Evolutionary conservation across 192 early-diverging fungal species (phyloP), one percentile per base, ranked within the genome.

Genomic region (Podila minutissima): DNA sequence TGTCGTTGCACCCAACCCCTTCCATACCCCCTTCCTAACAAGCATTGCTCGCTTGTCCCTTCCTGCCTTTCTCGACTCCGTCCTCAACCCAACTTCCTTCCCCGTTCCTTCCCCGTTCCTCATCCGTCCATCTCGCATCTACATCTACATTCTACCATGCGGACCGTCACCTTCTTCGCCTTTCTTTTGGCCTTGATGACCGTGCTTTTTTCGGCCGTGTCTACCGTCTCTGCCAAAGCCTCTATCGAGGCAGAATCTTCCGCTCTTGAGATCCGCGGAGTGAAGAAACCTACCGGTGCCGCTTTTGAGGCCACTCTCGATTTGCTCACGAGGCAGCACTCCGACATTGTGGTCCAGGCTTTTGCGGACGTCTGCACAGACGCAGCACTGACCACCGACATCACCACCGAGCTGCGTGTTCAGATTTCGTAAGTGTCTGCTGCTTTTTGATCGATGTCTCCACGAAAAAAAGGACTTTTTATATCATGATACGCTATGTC

Each of bases 291-390:
- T 60, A 20, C 46, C 20, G 46, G n/a, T 4, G 75, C 70, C 24
- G 75, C 65, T 9, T 81, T 73, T 59, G 77, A 73, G 59, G 77
- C 77, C 62, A 69, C 71, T 28, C 71, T 81, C n/a, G 58, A 69
- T 33, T 31, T 73, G 33, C 58, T 81, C 64, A 49, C 69, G 62
- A 73, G 65, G 70, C 66, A 68, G 12, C 65, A 81, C 4, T 24
- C 71, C 57, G 15, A 28, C 19, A 68, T 81, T 50, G 77, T 81
- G 11, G 62, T 59, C 67, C 73, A 72, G 71, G 77, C 77, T 37
- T 81, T 59, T 58, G 71, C 77, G 19, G 71, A 81, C 59, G 71
- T 61, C 13, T 81, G 77, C 71, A 81, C 71, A 19, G 77, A 81
- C 65, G 62, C 67, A 10, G 66, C 73, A 53, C 28, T 81, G 22